Base-by-base conservation (phyloP, 1,139 yeast species). In the Entelexis sorbosivorans region DNA sequence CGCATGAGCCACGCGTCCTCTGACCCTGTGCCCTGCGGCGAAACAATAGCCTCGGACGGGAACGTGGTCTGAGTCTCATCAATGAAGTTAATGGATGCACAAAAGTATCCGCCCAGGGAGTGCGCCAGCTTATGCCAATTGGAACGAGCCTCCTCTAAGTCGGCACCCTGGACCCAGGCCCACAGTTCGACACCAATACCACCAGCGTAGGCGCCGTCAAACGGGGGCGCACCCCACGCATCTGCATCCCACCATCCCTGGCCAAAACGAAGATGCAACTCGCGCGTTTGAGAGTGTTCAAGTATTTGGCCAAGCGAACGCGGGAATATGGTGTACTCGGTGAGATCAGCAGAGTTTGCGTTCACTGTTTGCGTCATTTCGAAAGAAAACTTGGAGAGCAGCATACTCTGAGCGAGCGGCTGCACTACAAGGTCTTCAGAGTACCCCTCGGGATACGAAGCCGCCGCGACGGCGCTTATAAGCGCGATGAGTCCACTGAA, bases 241-340 rank as follows among this genome's bases (percentile, higher is more conserved):
- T 83, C 86, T 0, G 89, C 72, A 62, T 91, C 96, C 94, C 96
- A 91, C 82, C 91, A 84, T 1, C 98, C 99, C 64, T 87, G 95
- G 1, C 94, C 78, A 64, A 93, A 89, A 48, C 96, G 69, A 54
- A 91, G 69, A 64, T 86, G 95, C 48, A 93, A 70, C 59, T 86
- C 91, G 52, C 84, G 72, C 0, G 94, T 77, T 54, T 76, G 73
- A 2, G 95, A 76, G 14, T 75, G 69, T 43, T 77, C 80, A 24
- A 93, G 63, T 7, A 91, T 74, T 36, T 95, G 94, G 1, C 89
- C 91, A 17, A 93, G 69, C 0, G 89, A 73, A 55, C 86, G 76
- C 0, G 98, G 96, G 60, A 91, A 88, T 31, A 78, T 74, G 3
- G 79, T 77, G 65, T 83, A 87, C 61, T 84, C 85, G n/a, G 66